These are phyloP conservation scores for Fistulifera solaris DNA, from an alignment of 108 stramenopile genomes.

Conservation along the genomic window DNA sequence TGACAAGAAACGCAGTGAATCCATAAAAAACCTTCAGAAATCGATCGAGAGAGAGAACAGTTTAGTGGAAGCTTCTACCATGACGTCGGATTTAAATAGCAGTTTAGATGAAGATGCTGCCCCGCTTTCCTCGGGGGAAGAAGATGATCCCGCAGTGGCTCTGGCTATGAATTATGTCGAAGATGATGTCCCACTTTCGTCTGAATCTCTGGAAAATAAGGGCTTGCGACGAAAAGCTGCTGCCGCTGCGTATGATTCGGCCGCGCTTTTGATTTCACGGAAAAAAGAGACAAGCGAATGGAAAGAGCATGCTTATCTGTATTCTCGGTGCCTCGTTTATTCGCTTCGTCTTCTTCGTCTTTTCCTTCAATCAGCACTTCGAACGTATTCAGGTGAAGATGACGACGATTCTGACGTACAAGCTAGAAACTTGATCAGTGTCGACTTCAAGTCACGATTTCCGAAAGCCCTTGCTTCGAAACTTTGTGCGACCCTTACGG, in stretches of 20 bases:
- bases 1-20: conserved; percentile 25
- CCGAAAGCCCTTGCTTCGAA: conserved; percentile 21
- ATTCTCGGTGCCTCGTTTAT: conserved; percentile 34
- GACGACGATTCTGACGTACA: too few relatives aligned
- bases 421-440: too few relatives aligned
- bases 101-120: conserved; percentile 16
- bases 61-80: too few relatives aligned
- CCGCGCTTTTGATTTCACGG: conserved; percentile 36
- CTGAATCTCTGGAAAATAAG: conserved; percentile 59
- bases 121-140: conserved; percentile 28
- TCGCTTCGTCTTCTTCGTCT: conserved; percentile 21
- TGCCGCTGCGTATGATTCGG: conserved; percentile 71
- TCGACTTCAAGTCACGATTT: conserved; percentile 5
- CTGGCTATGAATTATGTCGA: conserved; percentile 38
- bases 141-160: conserved; percentile 54
- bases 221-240: conserved; percentile 76
- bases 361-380: conserved; percentile 33
- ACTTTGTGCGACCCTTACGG: conserved; percentile 15
- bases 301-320: conserved; percentile 47
- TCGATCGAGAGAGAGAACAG: conserved; percentile 16
- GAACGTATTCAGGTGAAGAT: conserved; percentile 10
- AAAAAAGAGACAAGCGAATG: conserved; percentile 37
- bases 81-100: conserved; percentile 1
- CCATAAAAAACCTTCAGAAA: conserved; percentile 29
- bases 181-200: conserved; percentile 26